phyloP scores from a whole-genome alignment of 345 rosid genomes.

The Ricinus communis region DNA sequence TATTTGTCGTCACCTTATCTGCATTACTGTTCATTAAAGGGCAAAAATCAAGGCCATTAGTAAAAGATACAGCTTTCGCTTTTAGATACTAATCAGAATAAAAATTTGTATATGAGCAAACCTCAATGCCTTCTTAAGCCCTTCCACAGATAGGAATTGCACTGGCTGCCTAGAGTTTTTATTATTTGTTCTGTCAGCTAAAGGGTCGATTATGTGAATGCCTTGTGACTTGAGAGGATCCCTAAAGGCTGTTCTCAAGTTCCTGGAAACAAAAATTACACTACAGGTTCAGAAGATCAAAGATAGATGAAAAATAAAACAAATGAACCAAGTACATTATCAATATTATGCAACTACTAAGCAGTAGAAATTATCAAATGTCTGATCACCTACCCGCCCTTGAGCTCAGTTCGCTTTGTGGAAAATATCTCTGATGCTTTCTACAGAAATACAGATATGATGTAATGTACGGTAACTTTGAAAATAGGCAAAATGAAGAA shows the following conservation, averaged over 20 bases:
- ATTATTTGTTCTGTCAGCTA: constrained; percentile 40
- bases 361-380: not conserved
- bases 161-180: constrained; percentile 52
- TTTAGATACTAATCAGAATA: constrained; percentile 14
- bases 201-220: constrained; percentile 65
- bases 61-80: constrained; percentile 1
- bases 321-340: not conserved
- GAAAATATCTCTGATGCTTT: constrained; percentile 66
- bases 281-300: not conserved
- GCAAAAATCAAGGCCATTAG: constrained; percentile 2
- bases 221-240: constrained; percentile 52
- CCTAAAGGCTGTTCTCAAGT: constrained; percentile 62
- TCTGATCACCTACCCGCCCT: constrained; percentile 75
- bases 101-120: constrained; percentile 19
- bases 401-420: constrained; percentile 62
- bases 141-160: constrained; percentile 72
- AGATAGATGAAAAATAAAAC: not conserved
- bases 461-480: constrained; percentile 1
- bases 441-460: constrained; percentile 35
- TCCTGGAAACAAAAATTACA: constrained; percentile 40
- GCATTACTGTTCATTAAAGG: constrained; percentile 58
- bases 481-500: constrained; percentile 16
- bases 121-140: constrained; percentile 79
- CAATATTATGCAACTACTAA: not conserved
- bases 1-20: constrained; percentile 79